Evolutionary conservation across 2,329 filamentous ascomycete species (phyloP).

Genomic region (Emericellopsis cladophorae): DNA sequence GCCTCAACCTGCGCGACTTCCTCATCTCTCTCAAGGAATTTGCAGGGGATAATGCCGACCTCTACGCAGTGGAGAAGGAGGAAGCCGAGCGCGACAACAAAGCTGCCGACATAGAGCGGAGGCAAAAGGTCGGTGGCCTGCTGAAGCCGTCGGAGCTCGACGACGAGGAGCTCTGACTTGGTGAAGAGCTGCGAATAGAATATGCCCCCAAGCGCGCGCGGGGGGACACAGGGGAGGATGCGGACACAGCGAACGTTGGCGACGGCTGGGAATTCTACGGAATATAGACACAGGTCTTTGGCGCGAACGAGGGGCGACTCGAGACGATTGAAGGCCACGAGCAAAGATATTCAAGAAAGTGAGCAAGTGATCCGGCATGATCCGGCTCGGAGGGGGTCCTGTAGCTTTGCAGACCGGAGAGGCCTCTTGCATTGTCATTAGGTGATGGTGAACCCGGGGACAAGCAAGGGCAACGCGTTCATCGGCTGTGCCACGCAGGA

Average conservation of each 20-base stretch:
- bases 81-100: slow-evolving; percentile 78
- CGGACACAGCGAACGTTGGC: slow-evolving; percentile 6
- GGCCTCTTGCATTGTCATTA: no score
- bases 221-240: slow-evolving; percentile 7
- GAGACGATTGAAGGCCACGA: no score
- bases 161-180: slow-evolving; percentile 81
- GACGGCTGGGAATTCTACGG: slow-evolving; percentile 59
- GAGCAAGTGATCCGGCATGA: no score
- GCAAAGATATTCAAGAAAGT: no score
- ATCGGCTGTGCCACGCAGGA: no score
- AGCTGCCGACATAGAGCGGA: slow-evolving; percentile 78
- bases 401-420: no score
- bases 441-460: no score
- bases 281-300: slow-evolving; percentile 21
- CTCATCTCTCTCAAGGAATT: slow-evolving; percentile 96
- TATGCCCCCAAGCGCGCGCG: slow-evolving; percentile 25
- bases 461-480: no score
- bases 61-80: slow-evolving; percentile 90
- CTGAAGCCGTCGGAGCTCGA: slow-evolving; percentile 96
- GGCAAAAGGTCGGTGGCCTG: slow-evolving; percentile 88
- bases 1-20: slow-evolving; percentile 91
- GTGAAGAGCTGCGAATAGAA: slow-evolving; percentile 53
- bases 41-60: slow-evolving; percentile 83
- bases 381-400: no score
- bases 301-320: background rate